phyloP scores from a whole-genome alignment of 2,329 filamentous ascomycete species.

The Trematosphaeria pertusa region DNA sequence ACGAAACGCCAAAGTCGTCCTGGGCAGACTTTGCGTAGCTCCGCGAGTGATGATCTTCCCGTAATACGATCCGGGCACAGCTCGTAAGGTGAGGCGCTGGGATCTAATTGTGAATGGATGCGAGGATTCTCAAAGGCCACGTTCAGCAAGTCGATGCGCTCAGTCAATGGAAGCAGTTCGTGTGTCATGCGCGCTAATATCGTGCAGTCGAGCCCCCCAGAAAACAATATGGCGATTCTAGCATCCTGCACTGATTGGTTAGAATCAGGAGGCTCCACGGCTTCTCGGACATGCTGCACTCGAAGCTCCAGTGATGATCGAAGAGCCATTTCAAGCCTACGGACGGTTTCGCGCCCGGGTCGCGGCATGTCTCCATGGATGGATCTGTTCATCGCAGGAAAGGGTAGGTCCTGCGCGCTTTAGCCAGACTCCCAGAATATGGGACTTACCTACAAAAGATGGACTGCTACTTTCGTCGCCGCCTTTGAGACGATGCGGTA shows the following conservation, averaged over 20 bases:
- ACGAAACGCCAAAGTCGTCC: slow-evolving; percentile 82
- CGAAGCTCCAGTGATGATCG: slow-evolving; percentile 60
- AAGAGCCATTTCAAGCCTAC: background rate
- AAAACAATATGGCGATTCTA: slow-evolving; percentile 83
- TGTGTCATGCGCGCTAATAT: slow-evolving; percentile 82
- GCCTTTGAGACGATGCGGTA: slow-evolving; percentile 31
- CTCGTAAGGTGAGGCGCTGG: slow-evolving; percentile 67
- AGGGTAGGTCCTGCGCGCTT: slow-evolving; percentile 48
- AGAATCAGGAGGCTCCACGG: slow-evolving; percentile 11
- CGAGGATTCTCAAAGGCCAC: slow-evolving; percentile 96
- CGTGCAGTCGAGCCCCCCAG: slow-evolving; percentile 92
- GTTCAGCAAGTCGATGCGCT: slow-evolving; percentile 87
- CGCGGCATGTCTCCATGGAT: slow-evolving; percentile 6
- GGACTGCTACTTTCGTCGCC: slow-evolving; percentile 12
- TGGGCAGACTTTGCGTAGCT: slow-evolving; percentile 74
- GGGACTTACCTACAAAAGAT: slow-evolving; percentile 44
- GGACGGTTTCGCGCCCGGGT: slow-evolving; percentile 13
- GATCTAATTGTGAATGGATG: slow-evolving; percentile 52
- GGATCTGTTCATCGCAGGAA: slow-evolving; percentile 54
- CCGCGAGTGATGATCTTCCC: slow-evolving; percentile 78
- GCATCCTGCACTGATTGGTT: slow-evolving; percentile 36
- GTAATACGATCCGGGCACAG: slow-evolving; percentile 90
- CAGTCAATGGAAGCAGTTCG: slow-evolving; percentile 71
- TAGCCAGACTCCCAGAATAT: slow-evolving; percentile 18
- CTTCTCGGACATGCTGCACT: slow-evolving; percentile 38